Conservation (phyloP, 805 yeast genomes). For the Kluyveromyces siamensis region DNA sequence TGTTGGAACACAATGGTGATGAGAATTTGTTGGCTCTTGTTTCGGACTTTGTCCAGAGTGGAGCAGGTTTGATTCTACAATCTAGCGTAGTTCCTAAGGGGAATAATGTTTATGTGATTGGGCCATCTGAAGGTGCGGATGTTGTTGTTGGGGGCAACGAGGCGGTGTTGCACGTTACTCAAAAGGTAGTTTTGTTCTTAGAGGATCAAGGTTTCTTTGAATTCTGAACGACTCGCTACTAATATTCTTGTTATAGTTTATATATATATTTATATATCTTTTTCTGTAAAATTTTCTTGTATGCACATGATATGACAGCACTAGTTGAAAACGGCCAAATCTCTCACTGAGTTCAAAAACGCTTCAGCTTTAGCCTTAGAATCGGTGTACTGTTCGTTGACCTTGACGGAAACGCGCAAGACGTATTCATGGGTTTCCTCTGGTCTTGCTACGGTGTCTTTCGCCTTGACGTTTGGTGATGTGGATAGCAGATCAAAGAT, state of each 20-base stretch:
- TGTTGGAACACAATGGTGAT: conserved; percentile 48
- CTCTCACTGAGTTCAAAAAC: conserved; percentile 17
- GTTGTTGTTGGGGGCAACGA: conserved; percentile 46
- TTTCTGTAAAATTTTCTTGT: background rate
- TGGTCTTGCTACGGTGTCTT: background rate
- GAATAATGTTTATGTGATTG: conserved; percentile 34
- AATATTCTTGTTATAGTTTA: no score
- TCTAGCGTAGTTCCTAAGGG: conserved; percentile 5
- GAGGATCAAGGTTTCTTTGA: conserved; percentile 78
- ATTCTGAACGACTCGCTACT: conserved; percentile 24
- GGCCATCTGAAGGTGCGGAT: conserved; percentile 45
- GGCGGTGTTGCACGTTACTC: conserved; percentile 61
- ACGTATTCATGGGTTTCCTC: conserved; percentile 7
- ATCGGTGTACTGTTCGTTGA: conserved; percentile 16
- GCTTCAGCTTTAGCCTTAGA: conserved; percentile 17
- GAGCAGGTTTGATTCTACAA: conserved; percentile 79
- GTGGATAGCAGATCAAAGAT: conserved; percentile 21
- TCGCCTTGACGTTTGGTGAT: background rate
- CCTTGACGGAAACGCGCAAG: conserved; percentile 15
- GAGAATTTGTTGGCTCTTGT: conserved; percentile 56
- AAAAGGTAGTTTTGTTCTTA: conserved; percentile 60
- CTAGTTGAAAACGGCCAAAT: conserved; percentile 7
- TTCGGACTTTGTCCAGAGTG: conserved; percentile 50
- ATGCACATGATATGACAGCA: background rate
- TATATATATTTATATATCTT: background rate